phyloP scores from a whole-genome alignment of 208 protist genomes.

The Crithidia fasciculata region DNA sequence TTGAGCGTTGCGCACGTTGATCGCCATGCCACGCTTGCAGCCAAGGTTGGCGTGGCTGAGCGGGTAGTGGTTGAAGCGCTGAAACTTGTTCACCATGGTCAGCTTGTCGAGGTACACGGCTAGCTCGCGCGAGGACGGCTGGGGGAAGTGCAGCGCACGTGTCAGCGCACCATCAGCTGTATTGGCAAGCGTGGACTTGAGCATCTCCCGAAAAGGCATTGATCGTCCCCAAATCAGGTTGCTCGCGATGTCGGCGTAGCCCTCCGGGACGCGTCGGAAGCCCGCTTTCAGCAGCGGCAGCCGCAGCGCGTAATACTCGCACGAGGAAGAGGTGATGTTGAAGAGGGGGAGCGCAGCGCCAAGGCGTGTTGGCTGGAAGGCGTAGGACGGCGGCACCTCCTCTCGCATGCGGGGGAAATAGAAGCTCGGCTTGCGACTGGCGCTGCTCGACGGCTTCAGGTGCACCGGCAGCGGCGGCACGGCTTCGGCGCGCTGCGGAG shows the following conservation, averaged over 20 bases:
- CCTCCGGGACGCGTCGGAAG: conserved; percentile 65
- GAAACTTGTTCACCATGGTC: conserved; percentile 29
- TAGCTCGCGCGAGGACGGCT: conserved; percentile 12
- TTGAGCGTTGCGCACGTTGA: conserved; percentile 41
- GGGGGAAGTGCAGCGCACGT: conserved; percentile 16
- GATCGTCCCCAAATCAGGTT: conserved; percentile 85
- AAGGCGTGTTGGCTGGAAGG: conserved; percentile 44
- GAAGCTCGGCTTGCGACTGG: conserved; percentile 75
- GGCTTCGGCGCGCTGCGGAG: conserved; percentile 12
- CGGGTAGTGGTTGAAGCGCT: conserved; percentile 91
- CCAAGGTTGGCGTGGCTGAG: conserved; percentile 79
- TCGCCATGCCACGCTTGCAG: conserved; percentile 86
- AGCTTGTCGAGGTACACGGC: conserved; percentile 20
- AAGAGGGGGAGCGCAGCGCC: conserved; percentile 77
- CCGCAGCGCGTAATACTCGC: conserved; percentile 97
- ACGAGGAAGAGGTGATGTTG: conserved; percentile 74
- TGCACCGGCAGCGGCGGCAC: conserved; percentile 50
- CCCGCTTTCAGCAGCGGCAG: conserved; percentile 88
- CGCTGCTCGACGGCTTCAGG: conserved; percentile 72
- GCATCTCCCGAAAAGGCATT: conserved; percentile 48
- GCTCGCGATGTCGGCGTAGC: conserved; percentile 32
- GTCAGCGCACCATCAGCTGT: conserved; percentile 4
- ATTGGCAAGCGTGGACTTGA: background rate
- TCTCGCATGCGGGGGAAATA: conserved; percentile 83
- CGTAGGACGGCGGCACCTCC: background rate